Conservation (phyloP, 257 asterid genomes). For the Solanum appendiculatum region DNA sequence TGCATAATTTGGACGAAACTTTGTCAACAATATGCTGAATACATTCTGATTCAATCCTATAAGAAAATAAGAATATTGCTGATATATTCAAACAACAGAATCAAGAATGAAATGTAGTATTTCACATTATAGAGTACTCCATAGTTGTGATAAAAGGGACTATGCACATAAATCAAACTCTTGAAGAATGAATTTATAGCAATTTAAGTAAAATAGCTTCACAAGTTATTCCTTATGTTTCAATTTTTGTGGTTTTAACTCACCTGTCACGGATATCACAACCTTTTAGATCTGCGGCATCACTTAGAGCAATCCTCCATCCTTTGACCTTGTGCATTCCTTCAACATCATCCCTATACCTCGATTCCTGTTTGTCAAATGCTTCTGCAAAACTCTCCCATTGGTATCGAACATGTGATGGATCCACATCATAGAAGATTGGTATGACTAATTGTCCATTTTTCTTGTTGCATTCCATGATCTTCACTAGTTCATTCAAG, state of each 20-base stretch:
- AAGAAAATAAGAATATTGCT: no score
- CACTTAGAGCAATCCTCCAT: background rate
- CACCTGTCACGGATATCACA: background rate
- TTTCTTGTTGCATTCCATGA: background rate
- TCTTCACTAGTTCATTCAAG: background rate
- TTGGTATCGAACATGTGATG: background rate
- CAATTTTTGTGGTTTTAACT: background rate
- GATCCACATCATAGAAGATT: background rate
- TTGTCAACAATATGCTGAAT: background rate
- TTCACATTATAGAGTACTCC: no score
- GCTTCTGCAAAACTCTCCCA: background rate
- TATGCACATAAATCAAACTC: no score
- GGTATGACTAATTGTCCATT: background rate
- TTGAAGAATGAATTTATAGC: no score
- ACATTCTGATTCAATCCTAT: background rate
- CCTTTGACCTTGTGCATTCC: background rate
- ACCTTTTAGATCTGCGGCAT: background rate
- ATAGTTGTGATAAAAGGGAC: no score
- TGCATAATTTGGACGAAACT: background rate
- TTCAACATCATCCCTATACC: background rate
- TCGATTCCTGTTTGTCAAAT: background rate
- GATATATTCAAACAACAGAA: no score
- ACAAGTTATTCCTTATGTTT: no score
- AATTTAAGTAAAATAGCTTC: no score
- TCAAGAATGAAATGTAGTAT: no score